phyloP scores from a whole-genome alignment of 257 asterid species.

The Petunia secreta region DNA sequence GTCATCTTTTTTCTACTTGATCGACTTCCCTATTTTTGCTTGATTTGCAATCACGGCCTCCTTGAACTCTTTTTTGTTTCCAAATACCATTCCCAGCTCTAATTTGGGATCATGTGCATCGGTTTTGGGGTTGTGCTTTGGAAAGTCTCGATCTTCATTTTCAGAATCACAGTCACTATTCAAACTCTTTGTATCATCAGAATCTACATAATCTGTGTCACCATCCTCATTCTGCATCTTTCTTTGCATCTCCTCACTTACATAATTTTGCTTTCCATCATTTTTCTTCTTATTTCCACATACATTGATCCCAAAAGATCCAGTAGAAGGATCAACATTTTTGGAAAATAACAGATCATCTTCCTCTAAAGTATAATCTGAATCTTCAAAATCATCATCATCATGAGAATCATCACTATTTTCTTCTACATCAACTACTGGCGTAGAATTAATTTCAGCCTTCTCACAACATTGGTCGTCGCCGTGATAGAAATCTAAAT shows the following conservation, averaged over 20 bases:
- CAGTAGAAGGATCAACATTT: not conserved
- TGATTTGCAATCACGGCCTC: not conserved
- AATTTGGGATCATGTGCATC: not conserved
- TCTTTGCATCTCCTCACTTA: not conserved
- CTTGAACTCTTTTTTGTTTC: not conserved
- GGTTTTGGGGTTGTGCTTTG: not conserved
- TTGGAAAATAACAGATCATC: not conserved
- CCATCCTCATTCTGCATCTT: not conserved
- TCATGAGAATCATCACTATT: not conserved
- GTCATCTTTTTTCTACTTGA: not conserved
- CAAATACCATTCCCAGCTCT: not conserved
- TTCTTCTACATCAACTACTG: not conserved
- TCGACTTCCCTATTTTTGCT: not conserved
- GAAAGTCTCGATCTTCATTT: not conserved
- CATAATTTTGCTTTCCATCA: not conserved
- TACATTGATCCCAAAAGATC: not conserved
- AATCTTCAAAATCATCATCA: not conserved
- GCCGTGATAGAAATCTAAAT: not conserved
- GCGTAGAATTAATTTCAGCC: not conserved
- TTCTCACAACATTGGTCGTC: not conserved
- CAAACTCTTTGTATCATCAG: not conserved
- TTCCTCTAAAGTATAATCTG: not conserved
- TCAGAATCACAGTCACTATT: not conserved
- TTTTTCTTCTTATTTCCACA: not conserved
- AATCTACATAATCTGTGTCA: not conserved